Conservation (phyloP, 495 filamentous ascomycete species). For the Podospora tetraspora region DNA sequence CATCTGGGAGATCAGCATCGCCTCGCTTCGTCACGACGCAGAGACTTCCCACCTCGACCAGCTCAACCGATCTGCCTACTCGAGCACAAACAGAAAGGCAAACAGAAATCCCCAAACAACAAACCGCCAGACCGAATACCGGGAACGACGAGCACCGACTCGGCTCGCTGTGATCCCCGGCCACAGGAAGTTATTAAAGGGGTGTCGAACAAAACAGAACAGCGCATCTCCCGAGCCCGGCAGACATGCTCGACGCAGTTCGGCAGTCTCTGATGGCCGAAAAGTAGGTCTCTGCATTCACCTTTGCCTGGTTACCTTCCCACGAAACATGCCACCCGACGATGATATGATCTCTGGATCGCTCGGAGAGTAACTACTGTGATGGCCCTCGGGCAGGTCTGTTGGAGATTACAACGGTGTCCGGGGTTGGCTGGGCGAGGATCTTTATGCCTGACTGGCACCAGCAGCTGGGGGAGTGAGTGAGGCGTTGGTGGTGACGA, state of each 20-base stretch:
- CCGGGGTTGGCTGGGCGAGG: not conserved
- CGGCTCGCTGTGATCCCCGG: not conserved
- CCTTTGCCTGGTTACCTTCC: not conserved
- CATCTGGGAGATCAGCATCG: not conserved
- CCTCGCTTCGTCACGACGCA: not conserved
- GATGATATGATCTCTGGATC: not conserved
- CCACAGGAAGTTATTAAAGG: not conserved
- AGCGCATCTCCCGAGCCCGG: no score
- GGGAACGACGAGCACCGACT: not conserved
- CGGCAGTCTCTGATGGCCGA: not conserved
- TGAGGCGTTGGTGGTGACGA: not conserved
- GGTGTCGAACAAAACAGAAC: not conserved
- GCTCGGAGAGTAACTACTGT: not conserved
- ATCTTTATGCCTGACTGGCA: not conserved
- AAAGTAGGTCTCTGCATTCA: no score
- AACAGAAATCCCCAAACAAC: not conserved
- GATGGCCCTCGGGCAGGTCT: not conserved
- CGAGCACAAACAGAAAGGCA: not conserved
- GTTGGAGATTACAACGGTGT: not conserved
- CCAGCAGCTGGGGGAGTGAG: not conserved
- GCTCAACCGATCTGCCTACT: not conserved
- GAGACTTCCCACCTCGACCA: not conserved
- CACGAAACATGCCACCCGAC: not conserved
- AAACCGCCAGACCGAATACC: not conserved
- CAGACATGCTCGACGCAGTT: no score